A percentile compares a stretch with the other conserved stretches of the same genome.
Conservation (phyloP, 2,329 filamentous ascomycete species). For the Rutstroemia sydowiana region DNA sequence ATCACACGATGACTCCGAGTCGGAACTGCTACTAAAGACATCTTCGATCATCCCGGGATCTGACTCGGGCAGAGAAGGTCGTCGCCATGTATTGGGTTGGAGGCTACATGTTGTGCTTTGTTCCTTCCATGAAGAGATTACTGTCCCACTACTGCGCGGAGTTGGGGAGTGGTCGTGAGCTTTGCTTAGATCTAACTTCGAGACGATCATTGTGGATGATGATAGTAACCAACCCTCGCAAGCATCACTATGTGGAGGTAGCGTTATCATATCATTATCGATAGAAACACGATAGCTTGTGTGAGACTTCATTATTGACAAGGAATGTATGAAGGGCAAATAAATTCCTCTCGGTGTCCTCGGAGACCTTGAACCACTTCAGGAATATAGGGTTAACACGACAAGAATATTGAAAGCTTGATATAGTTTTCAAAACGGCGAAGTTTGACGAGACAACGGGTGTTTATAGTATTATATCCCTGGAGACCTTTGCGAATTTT, state of each 20-base stretch:
- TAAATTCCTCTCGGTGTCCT: conserved; percentile 7
- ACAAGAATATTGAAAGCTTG: conserved; percentile 1
- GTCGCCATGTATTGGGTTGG: background rate
- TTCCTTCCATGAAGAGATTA: background rate
- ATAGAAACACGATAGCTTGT: background rate
- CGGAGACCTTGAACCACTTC: background rate
- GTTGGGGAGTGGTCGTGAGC: background rate
- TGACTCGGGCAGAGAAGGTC: conserved; percentile 3
- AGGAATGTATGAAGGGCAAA: conserved; percentile 8
- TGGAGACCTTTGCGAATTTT: background rate
- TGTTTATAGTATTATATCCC: conserved; percentile 4
- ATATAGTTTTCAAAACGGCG: background rate
- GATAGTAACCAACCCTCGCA: conserved; percentile 5
- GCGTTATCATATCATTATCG: conserved; percentile 11
- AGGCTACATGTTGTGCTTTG: background rate
- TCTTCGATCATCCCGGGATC: conserved; percentile 9
- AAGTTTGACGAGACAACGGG: conserved; percentile 9
- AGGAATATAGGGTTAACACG: background rate
- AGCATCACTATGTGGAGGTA: conserved; percentile 1
- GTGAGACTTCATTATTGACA: background rate
- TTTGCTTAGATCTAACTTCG: conserved; percentile 2
- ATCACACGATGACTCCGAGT: background rate
- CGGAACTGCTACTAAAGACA: background rate
- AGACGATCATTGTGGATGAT: conserved; percentile 8
- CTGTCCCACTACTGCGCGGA: background rate